Evolutionary conservation across 2,329 filamentous ascomycete genomes (phyloP), one percentile per base, ranked within the genome.

Genomic region (Penicillium sp.): DNA sequence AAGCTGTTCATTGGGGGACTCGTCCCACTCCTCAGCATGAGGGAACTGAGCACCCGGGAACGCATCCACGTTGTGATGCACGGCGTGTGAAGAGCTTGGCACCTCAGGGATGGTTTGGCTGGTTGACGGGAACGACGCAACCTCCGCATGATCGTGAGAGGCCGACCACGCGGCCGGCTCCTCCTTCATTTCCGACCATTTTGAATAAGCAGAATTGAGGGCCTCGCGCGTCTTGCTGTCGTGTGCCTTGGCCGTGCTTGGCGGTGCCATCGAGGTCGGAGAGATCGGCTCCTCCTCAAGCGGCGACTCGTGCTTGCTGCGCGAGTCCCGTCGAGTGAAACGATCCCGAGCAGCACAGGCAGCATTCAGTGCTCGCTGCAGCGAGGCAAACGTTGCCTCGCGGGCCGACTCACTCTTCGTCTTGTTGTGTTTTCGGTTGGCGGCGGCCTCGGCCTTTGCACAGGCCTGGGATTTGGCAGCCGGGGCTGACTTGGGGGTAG

Each of bases 281-380:
- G 58, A 63, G 17, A 61, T 41, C 7, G 61, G 50, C 25, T 57
- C 56, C 33, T 60, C 54, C 29, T 57, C 44, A n/a, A 33, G 26
- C 2, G 43, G 18, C 7, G 41, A 19, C 9, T 57, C 57, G 13
- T 48, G 45, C 38, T 52, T 50, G 32, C 42, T 45, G 14, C 43
- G 42, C 8, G 50, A 54, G 27, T 52, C 47, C 31, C 52, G 50
- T 18, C 41, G 38, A 27, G 50, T 48, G 41, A 61, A 65, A 17
- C 60, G 55, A 21, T 57, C 58, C 15, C 63, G 63, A 34, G 65
- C 66, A 32, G 66, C 65, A 39, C 65, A 64, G 8, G 68, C 67
- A 26, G 66, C 64, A 40, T 63, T 64, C 33, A 71, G 56, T n/a
- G 68, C 67, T 41, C 68, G 56, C 47, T 71, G 68, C 32, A 71